These are phyloP conservation scores for Umbelopsis sp. DNA, from an alignment of 192 early-diverging fungal species.

Conservation along the genomic window DNA sequence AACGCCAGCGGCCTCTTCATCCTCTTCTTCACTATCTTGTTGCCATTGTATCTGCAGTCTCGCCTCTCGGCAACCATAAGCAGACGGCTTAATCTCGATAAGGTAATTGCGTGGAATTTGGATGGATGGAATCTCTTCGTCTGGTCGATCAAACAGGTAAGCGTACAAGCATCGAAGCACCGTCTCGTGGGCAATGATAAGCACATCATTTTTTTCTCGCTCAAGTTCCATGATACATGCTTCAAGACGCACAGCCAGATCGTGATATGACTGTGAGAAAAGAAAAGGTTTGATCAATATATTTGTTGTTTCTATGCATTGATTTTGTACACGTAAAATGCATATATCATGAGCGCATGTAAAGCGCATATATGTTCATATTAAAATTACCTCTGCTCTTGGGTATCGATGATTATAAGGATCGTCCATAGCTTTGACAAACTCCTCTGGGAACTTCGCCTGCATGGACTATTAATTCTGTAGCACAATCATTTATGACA, in stretches of 20 bases:
- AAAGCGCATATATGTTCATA: neutral
- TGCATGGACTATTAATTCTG: neutral
- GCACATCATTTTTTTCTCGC: constrained; percentile 77
- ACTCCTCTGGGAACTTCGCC: constrained; percentile 66
- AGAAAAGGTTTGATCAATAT: neutral
- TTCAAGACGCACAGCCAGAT: constrained; percentile 75
- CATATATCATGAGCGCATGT: neutral
- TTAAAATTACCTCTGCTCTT: constrained; percentile 59
- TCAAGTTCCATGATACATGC: constrained; percentile 77
- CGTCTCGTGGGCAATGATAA: constrained; percentile 79
- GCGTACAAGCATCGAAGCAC: constrained; percentile 74
- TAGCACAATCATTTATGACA: neutral
- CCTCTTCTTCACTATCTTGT: constrained; percentile 5
- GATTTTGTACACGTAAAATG: neutral
- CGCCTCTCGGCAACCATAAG: constrained; percentile 70
- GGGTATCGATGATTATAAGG: constrained; percentile 77
- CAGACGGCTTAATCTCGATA: constrained; percentile 73
- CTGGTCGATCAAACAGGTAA: constrained; percentile 70
- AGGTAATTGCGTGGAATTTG: constrained; percentile 71
- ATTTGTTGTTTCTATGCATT: too few species aligned
- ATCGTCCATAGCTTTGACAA: constrained; percentile 57
- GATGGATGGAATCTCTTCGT: constrained; percentile 68
- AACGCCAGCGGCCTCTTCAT: neutral
- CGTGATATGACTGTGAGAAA: constrained; percentile 65
- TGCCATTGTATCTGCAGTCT: constrained; percentile 25